These are phyloP conservation scores for Fusarium dimerum DNA, from an alignment of 2,329 filamentous ascomycete genomes.

Conservation along the genomic window DNA sequence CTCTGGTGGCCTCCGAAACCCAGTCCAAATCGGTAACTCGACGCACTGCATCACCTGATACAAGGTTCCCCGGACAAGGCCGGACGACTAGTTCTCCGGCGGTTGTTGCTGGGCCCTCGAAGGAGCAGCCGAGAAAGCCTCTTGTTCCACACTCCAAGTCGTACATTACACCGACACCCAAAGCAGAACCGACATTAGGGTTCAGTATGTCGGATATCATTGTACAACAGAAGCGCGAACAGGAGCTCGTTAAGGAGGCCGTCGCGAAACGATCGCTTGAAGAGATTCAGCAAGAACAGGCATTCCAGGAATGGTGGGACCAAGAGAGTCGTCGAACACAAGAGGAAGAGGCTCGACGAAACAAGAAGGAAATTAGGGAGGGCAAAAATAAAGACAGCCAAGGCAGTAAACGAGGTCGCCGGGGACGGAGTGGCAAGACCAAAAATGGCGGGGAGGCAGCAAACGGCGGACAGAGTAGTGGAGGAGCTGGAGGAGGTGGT, in stretches of 20 bases:
- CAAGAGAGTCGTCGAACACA: slow-evolving; percentile 75
- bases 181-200: slow-evolving; percentile 64
- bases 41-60: slow-evolving; percentile 62
- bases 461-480: slow-evolving; percentile 18
- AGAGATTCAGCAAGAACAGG: slow-evolving; percentile 96
- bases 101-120: slow-evolving; percentile 27
- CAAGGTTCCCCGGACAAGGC: slow-evolving; percentile 61
- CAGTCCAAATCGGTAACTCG: slow-evolving; percentile 41
- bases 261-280: slow-evolving; percentile 85
- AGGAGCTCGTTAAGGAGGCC: slow-evolving; percentile 78
- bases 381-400: slow-evolving; percentile 45
- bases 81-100: slow-evolving; percentile 39
- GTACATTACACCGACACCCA: slow-evolving; percentile 58
- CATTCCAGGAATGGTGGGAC: slow-evolving; percentile 97
- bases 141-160: slow-evolving; percentile 62
- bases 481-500: slow-evolving; percentile 7
- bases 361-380: slow-evolving; percentile 35
- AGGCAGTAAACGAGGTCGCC: slow-evolving; percentile 32
- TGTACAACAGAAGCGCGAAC: slow-evolving; percentile 81
- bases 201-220: slow-evolving; percentile 87
- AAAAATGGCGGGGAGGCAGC: slow-evolving; percentile 23
- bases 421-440: slow-evolving; percentile 33
- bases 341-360: slow-evolving; percentile 55
- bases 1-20: slow-evolving; percentile 45
- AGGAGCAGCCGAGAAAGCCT: slow-evolving; percentile 38